Conservation (phyloP, 352 stramenopile species). For the Phytophthora pisi region DNA sequence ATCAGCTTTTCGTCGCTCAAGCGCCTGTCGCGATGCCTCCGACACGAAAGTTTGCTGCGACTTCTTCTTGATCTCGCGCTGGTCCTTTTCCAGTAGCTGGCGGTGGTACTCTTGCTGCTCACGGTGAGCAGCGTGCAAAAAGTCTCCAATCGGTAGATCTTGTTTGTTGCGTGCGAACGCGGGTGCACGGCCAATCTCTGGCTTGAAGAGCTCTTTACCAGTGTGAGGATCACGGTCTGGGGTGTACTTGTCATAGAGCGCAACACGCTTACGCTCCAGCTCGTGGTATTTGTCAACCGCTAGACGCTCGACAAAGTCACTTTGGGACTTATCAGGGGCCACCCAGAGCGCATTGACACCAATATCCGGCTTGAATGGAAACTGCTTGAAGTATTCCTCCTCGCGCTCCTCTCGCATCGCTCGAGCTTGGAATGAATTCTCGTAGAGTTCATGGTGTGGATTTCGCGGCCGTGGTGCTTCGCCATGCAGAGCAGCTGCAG, state of each 20-base stretch:
- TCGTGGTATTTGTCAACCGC: constrained; percentile 75
- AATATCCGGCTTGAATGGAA: constrained; percentile 82
- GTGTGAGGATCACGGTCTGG: constrained; percentile 62
- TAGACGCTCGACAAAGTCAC: constrained; percentile 70
- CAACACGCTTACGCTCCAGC: constrained; percentile 57
- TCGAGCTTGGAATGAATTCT: constrained; percentile 63
- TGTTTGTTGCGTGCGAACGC: constrained; percentile 78
- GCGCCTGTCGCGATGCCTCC: constrained; percentile 54
- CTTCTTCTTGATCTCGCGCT: constrained; percentile 49
- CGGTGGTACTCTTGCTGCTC: constrained; percentile 72
- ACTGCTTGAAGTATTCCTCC: constrained; percentile 64
- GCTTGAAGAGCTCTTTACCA: constrained; percentile 71
- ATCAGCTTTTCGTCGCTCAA: constrained; percentile 61
- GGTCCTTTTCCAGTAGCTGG: constrained; percentile 48
- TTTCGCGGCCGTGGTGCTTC: constrained; percentile 43
- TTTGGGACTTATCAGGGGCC: constrained; percentile 37
- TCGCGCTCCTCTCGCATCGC: constrained; percentile 52
- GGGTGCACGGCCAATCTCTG: constrained; percentile 63
- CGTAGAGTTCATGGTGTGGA: constrained; percentile 71
- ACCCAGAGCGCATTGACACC: constrained; percentile 75
- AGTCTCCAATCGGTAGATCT: constrained; percentile 74
- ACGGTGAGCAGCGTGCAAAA: constrained; percentile 66
- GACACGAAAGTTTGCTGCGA: constrained; percentile 65
- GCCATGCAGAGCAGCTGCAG: constrained; percentile 21
- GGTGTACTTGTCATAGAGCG: constrained; percentile 70